Evolutionary conservation across 306 rosid species (phyloP), one percentile per base, ranked within the genome.

Genomic region (Cyamopsis tetragonoloba): DNA sequence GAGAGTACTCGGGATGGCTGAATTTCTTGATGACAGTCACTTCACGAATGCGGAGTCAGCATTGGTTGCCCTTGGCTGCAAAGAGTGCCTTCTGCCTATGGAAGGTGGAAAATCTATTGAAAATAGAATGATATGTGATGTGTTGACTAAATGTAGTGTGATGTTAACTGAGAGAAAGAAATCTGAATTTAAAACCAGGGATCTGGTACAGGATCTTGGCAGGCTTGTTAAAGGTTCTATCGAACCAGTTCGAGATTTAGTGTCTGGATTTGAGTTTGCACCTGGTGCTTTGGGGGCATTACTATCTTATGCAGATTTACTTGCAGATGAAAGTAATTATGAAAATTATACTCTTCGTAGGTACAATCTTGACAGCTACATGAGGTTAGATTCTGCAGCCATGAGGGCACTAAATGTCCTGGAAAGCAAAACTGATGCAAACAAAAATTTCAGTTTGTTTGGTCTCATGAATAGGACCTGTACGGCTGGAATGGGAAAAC

Each of bases 401-500:
- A 86, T 88, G 86, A 86, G 88, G 77, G 97, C 99, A 14, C 89
- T 93, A 20, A 93, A 93, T 70, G 87, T 93, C 77, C 70, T 93
- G 50, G 97, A 90, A 79, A 88, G 90, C 81, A 93, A 86, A 85
- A 81, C 95, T 15, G 96, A 90, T 82, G 99, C 97, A 61, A 93
- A 90, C 86, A 93, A 93, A 74, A 93, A 90, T 74, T 93, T 93
- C 74, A 93, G 99, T 78, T 75, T 93, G 82, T 86, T 86, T 82
- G 99, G 99, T 76, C 96, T 90, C 46, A 70, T 93, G 95, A 93
- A 93, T 69, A 88, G 96, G 74, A 93, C 99, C 39, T 93, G 99
- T 81, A 88, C 99, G 9, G 97, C 95, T 73, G 99, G 97, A 75
- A 93, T 93, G 99, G 99, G 99, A 68, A 90, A 93, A 68, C 76